Evolutionary conservation across 805 yeast species (phyloP).

Genomic region (Metschnikowia amazonensis): DNA sequence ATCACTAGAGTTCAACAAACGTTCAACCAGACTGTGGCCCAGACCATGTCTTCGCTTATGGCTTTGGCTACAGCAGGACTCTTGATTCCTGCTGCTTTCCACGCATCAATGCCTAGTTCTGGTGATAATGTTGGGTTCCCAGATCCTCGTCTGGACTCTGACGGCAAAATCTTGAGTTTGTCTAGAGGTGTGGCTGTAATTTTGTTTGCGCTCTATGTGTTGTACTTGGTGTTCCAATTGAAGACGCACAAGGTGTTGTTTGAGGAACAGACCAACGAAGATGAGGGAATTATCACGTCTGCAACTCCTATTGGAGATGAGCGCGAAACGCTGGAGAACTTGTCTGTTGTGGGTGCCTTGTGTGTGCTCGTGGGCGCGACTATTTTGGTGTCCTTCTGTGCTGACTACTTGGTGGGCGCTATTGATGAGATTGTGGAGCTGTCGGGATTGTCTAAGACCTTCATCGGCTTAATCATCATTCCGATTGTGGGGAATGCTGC

Average conservation of each 20-base stretch:
- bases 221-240: slow-evolving; percentile 84
- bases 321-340: slow-evolving; percentile 27
- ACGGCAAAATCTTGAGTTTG: slow-evolving; percentile 58
- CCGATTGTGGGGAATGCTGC: slow-evolving; percentile 99
- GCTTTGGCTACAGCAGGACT: slow-evolving; percentile 87
- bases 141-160: slow-evolving; percentile 32
- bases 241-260: slow-evolving; percentile 78
- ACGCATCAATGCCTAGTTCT: slow-evolving; percentile 64
- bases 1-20: slow-evolving; percentile 77
- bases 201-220: slow-evolving; percentile 67
- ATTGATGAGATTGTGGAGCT: slow-evolving; percentile 83
- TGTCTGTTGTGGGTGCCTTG: slow-evolving; percentile 55
- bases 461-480: slow-evolving; percentile 86
- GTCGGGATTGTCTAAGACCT: slow-evolving; percentile 88
- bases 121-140: slow-evolving; percentile 37
- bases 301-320: slow-evolving; percentile 22
- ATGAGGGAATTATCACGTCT: slow-evolving; percentile 38
- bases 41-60: slow-evolving; percentile 92
- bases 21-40: slow-evolving; percentile 95
- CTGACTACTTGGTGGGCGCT: slow-evolving; percentile 90
- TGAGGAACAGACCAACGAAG: slow-evolving; percentile 48
- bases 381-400: slow-evolving; percentile 78
- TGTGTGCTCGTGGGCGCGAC: slow-evolving; percentile 61
- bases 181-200: slow-evolving; percentile 86
- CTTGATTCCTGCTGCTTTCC: slow-evolving; percentile 94